phyloP scores from a whole-genome alignment of 768 basidiomycete genomes.

The Tricholoma matsutake region DNA sequence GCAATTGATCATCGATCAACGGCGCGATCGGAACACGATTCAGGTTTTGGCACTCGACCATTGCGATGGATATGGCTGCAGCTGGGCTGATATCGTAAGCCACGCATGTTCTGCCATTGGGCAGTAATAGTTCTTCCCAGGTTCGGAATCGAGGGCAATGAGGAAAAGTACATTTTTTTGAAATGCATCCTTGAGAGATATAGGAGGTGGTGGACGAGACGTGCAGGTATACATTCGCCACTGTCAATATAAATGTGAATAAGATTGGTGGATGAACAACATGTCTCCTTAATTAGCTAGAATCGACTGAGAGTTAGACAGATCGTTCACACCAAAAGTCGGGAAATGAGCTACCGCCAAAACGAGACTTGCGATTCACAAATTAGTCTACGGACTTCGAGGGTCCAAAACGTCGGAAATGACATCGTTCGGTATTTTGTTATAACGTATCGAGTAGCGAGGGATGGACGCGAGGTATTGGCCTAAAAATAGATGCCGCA shows the following conservation, averaged over 20 bases:
- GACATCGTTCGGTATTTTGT: constrained; percentile 16
- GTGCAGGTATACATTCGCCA: not conserved
- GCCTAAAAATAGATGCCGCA: constrained; percentile 47
- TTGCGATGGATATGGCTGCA: not conserved
- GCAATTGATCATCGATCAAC: not conserved
- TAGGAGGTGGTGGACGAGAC: not conserved
- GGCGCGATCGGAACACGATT: not conserved
- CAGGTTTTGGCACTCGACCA: not conserved
- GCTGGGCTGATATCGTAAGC: not conserved
- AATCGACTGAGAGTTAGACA: not conserved
- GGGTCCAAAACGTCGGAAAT: not conserved
- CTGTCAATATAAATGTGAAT: too few relatives aligned
- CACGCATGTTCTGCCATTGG: not conserved
- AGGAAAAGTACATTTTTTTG: not conserved
- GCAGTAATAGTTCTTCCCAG: not conserved
- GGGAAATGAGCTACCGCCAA: not conserved
- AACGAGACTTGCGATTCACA: not conserved
- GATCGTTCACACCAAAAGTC: not conserved
- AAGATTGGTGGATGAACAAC: not conserved
- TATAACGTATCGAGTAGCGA: constrained; percentile 36
- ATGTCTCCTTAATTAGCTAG: not conserved
- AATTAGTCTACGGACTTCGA: not conserved
- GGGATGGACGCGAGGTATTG: constrained; percentile 49
- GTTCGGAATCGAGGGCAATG: not conserved
- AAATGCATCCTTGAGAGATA: not conserved